phyloP scores from a whole-genome alignment of 768 basidiomycete species.

The Leccinum subgranulosum region DNA sequence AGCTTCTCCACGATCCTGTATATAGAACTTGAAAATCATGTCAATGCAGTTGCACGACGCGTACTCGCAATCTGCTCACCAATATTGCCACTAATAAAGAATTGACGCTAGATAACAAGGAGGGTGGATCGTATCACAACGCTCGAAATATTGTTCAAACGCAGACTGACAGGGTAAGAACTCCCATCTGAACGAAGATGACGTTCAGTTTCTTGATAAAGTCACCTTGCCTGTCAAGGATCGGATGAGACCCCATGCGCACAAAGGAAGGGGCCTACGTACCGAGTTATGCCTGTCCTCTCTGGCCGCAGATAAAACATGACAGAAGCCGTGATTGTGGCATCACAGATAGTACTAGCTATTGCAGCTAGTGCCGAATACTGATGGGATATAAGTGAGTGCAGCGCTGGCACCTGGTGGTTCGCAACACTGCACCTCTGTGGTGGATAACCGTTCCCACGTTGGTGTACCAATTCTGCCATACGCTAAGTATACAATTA shows the following conservation, averaged over 20 bases:
- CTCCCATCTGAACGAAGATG: constrained; percentile 20
- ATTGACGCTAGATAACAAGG: constrained; percentile 4
- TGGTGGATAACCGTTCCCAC: not conserved
- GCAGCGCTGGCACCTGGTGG: not conserved
- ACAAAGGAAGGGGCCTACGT: not conserved
- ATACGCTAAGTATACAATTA: not conserved
- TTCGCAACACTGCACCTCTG: constrained; percentile 1
- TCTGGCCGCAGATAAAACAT: constrained; percentile 12
- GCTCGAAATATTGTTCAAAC: not conserved
- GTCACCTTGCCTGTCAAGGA: not conserved
- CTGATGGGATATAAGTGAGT: not conserved
- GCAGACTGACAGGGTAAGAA: constrained; percentile 15
- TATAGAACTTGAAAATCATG: constrained; percentile 12
- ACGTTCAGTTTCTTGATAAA: constrained; percentile 13
- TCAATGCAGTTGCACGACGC: not conserved
- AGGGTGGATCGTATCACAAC: not conserved
- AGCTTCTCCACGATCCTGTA: not conserved
- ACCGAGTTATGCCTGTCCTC: constrained; percentile 14
- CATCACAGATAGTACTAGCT: constrained; percentile 20
- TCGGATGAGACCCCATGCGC: not conserved
- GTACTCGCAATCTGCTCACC: constrained; percentile 5
- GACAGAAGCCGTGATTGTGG: constrained; percentile 16
- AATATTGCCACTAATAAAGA: constrained; percentile 6
- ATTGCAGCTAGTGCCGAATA: constrained; percentile 5
- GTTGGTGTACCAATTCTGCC: constrained; percentile 11